Evolutionary conservation across 352 stramenopile species (phyloP), one percentile per base, ranked within the genome.

Genomic region (Peronospora tabacina): DNA sequence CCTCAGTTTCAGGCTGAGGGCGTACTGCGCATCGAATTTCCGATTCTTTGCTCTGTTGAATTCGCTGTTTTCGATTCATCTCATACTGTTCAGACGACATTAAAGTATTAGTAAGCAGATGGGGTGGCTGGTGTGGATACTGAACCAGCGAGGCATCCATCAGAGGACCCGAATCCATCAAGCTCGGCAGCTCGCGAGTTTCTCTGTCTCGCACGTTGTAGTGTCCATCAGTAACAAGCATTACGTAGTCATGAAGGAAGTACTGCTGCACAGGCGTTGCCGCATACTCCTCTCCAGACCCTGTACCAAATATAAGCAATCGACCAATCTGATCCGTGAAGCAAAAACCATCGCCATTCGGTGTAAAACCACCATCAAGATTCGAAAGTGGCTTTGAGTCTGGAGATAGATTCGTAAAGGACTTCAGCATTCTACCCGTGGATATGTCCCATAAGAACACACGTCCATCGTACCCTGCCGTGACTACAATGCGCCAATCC

Each of bases 141-240:
- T 83, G 62, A 15, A 82, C 66, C 30, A 71, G 63, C 37, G 82
- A 85, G 6, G 89, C 81, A 59, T 91, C 82, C 30, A 80, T 72
- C 1, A 97, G 44, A 15, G 72, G 69, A 8, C 84, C 85, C 6
- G 75, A 70, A 13, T 82, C 75, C 71, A 94, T 90, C 52, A 95
- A 55, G 42, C 91, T 94, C 15, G 87, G 81, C 19, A 90, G 63
- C 9, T 87, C 59, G 52, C 95, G 76, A 11, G 85, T 95, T 44
- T 89, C 84, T 6, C 82, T 74, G 55, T 97, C 90, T 2, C 86
- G 64, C 5, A 95, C 88, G 38, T 96, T 91, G 33, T 94, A 87
- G 47, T 92, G 58, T 5, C 73, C 63, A 66, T 97, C 90, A 4
- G 82, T 88, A 12, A 95, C 50, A 19, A 97, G 66, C 52, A 87